These are phyloP conservation scores for Kluyveromyces wickerhamii DNA, from an alignment of 805 yeast genomes.

Conservation along the genomic window DNA sequence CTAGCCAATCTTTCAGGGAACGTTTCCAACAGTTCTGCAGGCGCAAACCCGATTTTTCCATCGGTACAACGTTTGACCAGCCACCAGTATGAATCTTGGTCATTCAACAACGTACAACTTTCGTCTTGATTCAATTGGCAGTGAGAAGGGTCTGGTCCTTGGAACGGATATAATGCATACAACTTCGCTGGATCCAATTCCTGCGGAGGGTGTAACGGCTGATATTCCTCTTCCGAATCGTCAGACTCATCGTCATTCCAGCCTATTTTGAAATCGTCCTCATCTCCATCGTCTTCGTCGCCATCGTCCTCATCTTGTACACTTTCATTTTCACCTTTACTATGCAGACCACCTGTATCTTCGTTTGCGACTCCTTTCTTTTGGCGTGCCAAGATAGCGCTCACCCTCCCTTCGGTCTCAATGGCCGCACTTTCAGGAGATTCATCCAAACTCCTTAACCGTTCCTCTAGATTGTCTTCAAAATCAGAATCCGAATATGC, in stretches of 20 bases:
- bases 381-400: background rate
- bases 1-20: conserved; percentile 87
- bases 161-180: conserved; percentile 80
- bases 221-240: conserved; percentile 36
- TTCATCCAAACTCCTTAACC: conserved; percentile 18
- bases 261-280: conserved; percentile 9
- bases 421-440: conserved; percentile 3
- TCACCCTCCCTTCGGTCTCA: background rate
- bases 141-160: conserved; percentile 91
- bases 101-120: conserved; percentile 74
- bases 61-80: conserved; percentile 53
- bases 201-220: conserved; percentile 53
- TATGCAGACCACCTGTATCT: background rate
- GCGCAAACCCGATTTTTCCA: conserved; percentile 84
- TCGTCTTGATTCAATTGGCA: conserved; percentile 74
- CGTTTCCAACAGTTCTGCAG: conserved; percentile 91
- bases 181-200: conserved; percentile 77
- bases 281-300: conserved; percentile 13
- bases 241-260: conserved; percentile 13
- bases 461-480: conserved; percentile 28
- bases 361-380: background rate
- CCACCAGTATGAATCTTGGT: conserved; percentile 97
- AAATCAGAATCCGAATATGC: conserved; percentile 31
- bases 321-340: background rate
- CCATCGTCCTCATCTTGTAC: conserved; percentile 12